phyloP scores from a whole-genome alignment of 768 basidiomycete species.

The Sutorius australiensis region DNA sequence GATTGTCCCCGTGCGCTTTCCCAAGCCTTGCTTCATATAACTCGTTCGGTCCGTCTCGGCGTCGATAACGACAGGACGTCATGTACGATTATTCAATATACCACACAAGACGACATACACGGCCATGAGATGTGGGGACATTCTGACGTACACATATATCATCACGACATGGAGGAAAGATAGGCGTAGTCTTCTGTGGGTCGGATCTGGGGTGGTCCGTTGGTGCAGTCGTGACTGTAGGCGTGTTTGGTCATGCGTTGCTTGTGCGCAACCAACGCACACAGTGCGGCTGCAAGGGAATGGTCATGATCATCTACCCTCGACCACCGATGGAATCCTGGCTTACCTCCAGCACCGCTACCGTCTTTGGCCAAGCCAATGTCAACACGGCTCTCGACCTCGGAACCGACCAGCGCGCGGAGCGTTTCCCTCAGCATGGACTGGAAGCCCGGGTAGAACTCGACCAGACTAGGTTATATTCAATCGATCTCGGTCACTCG shows the following conservation, averaged over 20 bases:
- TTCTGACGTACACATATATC: constrained; percentile 12
- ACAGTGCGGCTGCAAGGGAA: constrained; percentile 65
- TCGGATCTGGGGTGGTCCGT: constrained; percentile 10
- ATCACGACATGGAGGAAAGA: constrained; percentile 20
- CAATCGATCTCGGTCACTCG: background rate
- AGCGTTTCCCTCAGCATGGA: constrained; percentile 70
- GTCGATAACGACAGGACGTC: background rate
- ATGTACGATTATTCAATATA: background rate
- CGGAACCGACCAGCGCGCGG: constrained; percentile 68
- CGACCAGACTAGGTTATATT: constrained; percentile 59
- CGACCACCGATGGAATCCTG: background rate
- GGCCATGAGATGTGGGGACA: background rate
- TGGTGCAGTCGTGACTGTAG: constrained; percentile 4
- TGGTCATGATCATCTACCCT: constrained; percentile 3
- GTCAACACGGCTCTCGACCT: constrained; percentile 73
- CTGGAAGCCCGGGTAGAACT: constrained; percentile 89
- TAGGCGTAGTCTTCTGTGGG: constrained; percentile 11
- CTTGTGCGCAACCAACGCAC: constrained; percentile 52
- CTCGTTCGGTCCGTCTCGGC: background rate
- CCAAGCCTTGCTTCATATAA: background rate
- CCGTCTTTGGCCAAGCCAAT: constrained; percentile 97
- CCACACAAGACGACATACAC: constrained; percentile 5
- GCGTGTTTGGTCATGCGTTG: constrained; percentile 17
- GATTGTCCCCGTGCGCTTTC: background rate
- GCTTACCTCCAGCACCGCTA: constrained; percentile 92